Evolutionary conservation across 2,329 filamentous ascomycete species (phyloP).

Genomic region (Penicillium sp.): DNA sequence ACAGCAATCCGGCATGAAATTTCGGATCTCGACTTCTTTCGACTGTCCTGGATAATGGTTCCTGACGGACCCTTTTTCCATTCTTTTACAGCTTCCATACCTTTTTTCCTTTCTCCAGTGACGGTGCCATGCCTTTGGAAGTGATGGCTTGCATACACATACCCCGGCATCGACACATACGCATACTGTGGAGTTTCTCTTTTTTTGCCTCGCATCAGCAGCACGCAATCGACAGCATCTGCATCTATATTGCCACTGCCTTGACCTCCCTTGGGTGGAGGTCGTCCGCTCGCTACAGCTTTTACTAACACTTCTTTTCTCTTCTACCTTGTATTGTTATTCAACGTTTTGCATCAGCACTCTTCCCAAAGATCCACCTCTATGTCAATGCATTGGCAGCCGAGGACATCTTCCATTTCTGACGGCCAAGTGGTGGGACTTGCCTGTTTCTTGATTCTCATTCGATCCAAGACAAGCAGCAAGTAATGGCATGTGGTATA

Average conservation of each 20-base stretch:
- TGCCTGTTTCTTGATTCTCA: background rate
- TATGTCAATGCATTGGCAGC: slow-evolving; percentile 4
- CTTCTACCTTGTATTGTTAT: slow-evolving; percentile 20
- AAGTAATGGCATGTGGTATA: slow-evolving; percentile 6
- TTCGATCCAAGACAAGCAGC: background rate
- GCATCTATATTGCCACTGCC: slow-evolving; percentile 5
- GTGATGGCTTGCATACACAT: slow-evolving; percentile 14
- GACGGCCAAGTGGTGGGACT: background rate
- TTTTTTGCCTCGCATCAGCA: slow-evolving; percentile 18
- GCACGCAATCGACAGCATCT: slow-evolving; percentile 1
- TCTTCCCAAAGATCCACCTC: slow-evolving; percentile 9
- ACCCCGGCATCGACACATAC: slow-evolving; percentile 20
- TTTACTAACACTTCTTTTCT: slow-evolving; percentile 2
- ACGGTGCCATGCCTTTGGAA: slow-evolving; percentile 14
- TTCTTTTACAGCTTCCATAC: background rate
- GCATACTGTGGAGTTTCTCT: slow-evolving; percentile 25
- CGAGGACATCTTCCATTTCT: slow-evolving; percentile 4
- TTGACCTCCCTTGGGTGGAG: slow-evolving; percentile 8
- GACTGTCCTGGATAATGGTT: slow-evolving; percentile 2
- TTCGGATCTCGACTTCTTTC: slow-evolving; percentile 3
- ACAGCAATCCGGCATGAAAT: slow-evolving; percentile 5
- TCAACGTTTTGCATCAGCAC: slow-evolving; percentile 1
- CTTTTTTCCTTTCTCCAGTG: slow-evolving; percentile 11
- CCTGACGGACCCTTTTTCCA: slow-evolving; percentile 1
- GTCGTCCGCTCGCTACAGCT: slow-evolving; percentile 19